A percentile compares a stretch with the other conserved stretches of the same genome.
These are phyloP conservation scores for Phaseolus coccineus DNA, from an alignment of 331 rosid genomes.

Conservation along the genomic window DNA sequence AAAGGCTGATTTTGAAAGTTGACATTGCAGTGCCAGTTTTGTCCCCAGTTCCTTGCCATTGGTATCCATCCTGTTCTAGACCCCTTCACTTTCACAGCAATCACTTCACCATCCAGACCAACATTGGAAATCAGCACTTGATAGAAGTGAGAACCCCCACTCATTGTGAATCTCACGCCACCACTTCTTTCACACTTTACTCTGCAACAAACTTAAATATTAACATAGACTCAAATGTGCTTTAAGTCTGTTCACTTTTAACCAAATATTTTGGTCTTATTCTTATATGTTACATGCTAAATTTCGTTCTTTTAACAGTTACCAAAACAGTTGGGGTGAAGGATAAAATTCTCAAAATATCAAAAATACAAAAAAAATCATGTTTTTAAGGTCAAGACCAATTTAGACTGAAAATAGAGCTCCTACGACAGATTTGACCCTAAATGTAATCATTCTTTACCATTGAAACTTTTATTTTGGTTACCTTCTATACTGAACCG, in stretches of 20 bases:
- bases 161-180: conserved; percentile 75
- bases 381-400: not conserved
- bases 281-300: too few relatives aligned
- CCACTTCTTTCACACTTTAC: conserved; percentile 85
- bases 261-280: too few relatives aligned
- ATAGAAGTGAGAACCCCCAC: conserved; percentile 84
- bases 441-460: not conserved
- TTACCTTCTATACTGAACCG: conserved; percentile 95
- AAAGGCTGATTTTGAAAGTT: conserved; percentile 85
- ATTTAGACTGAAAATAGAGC: not conserved
- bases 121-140: conserved; percentile 87
- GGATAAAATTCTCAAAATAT: not conserved
- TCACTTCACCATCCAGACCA: conserved; percentile 85
- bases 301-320: too few relatives aligned
- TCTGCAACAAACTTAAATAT: conserved; percentile 55
- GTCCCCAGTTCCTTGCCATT: conserved; percentile 97
- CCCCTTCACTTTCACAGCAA: conserved; percentile 95
- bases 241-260: too few relatives aligned
- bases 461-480: conserved; percentile 9
- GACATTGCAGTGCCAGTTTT: conserved; percentile 84
- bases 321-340: not conserved
- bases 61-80: conserved; percentile 97
- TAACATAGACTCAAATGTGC: not conserved
- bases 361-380: not conserved
- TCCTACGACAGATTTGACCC: not conserved